phyloP scores from a whole-genome alignment of 805 yeast genomes.

The Kuraishia piskuri region DNA sequence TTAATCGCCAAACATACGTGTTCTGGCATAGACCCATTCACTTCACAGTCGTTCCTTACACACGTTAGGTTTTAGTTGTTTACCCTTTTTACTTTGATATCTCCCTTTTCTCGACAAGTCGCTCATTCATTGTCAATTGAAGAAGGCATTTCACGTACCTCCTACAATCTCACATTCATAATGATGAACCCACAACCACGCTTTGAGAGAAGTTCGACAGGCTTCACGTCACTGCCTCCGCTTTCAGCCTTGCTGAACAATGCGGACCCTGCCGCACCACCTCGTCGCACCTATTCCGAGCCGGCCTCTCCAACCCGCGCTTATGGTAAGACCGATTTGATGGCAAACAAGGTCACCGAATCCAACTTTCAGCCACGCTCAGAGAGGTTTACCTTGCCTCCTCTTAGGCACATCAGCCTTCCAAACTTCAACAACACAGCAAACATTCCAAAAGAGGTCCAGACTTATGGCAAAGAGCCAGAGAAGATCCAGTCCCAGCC shows the following conservation, averaged over 20 bases:
- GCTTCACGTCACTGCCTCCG: slow-evolving; percentile 2
- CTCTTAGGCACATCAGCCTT: background rate
- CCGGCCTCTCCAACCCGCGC: slow-evolving; percentile 1
- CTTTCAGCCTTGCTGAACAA: slow-evolving; percentile 1
- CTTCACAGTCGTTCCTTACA: background rate
- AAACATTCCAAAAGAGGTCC: background rate
- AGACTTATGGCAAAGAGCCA: background rate
- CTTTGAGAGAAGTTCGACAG: background rate
- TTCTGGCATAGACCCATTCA: background rate
- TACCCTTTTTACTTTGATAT: background rate
- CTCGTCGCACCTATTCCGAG: background rate
- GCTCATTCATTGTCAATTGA: background rate
- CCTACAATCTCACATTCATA: background rate
- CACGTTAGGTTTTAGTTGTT: background rate
- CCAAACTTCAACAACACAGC: background rate
- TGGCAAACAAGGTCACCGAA: background rate
- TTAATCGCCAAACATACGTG: background rate
- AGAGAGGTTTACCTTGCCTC: background rate
- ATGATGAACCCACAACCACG: background rate
- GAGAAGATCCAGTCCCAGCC: background rate
- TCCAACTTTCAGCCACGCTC: background rate
- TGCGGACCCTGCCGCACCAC: background rate
- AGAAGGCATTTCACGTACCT: background rate
- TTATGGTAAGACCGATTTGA: background rate
- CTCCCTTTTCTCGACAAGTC: background rate